These are phyloP conservation scores for Diaporthe nobilis DNA, from an alignment of 2,329 filamentous ascomycete genomes.

Conservation along the genomic window DNA sequence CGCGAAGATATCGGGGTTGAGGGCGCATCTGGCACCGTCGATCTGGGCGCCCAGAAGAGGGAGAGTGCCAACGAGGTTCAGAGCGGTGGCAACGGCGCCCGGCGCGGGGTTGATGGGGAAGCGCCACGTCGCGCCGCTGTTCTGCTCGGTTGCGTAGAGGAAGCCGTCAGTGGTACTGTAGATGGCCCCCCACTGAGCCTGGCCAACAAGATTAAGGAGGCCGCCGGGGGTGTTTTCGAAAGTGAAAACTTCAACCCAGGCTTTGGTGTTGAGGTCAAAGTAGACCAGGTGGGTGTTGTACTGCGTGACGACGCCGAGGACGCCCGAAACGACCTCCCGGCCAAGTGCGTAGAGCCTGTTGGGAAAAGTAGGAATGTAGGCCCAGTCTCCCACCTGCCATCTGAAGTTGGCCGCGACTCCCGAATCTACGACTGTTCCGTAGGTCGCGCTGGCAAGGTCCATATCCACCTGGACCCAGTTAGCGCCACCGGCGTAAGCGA, in stretches of 20 bases:
- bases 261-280: neutral
- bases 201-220: neutral
- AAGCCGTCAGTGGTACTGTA: slow-evolving; percentile 23
- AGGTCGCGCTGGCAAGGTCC: neutral
- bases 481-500: neutral
- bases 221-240: neutral
- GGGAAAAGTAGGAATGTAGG: neutral
- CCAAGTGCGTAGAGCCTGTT: slow-evolving; percentile 11
- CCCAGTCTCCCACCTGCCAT: slow-evolving; percentile 11
- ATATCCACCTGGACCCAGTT: slow-evolving; percentile 10
- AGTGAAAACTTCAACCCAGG: neutral
- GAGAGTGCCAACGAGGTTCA: neutral
- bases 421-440: neutral
- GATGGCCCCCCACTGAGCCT: slow-evolving; percentile 11
- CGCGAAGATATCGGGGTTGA: neutral
- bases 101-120: neutral
- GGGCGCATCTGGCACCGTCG: slow-evolving; percentile 24
- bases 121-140: slow-evolving; percentile 2
- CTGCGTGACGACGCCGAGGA: neutral
- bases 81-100: too few relatives aligned
- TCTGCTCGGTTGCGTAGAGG: slow-evolving; percentile 12
- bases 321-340: neutral
- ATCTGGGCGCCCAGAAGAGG: neutral
- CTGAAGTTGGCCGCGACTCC: neutral
- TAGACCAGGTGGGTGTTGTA: slow-evolving; percentile 29